Conservation (phyloP, 768 basidiomycete genomes). For the Rhizopogon salebrosus region DNA sequence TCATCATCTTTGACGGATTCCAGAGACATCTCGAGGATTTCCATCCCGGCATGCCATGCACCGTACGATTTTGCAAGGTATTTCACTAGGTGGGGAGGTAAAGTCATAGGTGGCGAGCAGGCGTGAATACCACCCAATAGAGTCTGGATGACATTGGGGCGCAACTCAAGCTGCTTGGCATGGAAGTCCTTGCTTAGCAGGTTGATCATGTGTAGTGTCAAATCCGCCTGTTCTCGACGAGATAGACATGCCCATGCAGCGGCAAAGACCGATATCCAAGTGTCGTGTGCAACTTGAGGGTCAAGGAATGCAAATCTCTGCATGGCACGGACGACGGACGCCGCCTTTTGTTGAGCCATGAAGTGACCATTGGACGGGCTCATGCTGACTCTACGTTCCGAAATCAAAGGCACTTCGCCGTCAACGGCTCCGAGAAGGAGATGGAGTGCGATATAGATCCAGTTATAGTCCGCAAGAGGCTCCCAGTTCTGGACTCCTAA, state of each 20-base stretch:
- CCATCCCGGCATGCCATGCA: constrained; percentile 90
- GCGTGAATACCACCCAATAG: constrained; percentile 79
- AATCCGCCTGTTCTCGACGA: constrained; percentile 81
- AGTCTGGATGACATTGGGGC: constrained; percentile 91
- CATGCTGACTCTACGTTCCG: constrained; percentile 34
- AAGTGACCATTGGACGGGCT: constrained; percentile 27
- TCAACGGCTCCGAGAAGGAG: constrained; percentile 78
- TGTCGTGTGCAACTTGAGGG: constrained; percentile 66
- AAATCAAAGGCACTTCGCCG: constrained; percentile 35
- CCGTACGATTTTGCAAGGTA: constrained; percentile 95
- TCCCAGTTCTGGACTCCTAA: constrained; percentile 96
- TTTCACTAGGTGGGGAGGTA: constrained; percentile 93
- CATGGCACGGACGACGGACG: constrained; percentile 64
- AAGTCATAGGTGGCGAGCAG: constrained; percentile 81
- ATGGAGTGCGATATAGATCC: constrained; percentile 89
- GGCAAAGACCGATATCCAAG: constrained; percentile 87
- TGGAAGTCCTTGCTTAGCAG: constrained; percentile 93
- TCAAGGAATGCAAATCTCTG: constrained; percentile 83
- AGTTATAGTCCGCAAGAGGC: constrained; percentile 83
- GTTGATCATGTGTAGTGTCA: constrained; percentile 85
- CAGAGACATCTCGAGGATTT: constrained; percentile 78
- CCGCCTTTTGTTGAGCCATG: constrained; percentile 41
- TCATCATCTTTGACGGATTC: constrained; percentile 81
- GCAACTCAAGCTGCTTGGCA: constrained; percentile 78
- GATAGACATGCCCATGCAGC: constrained; percentile 82